Evolutionary conservation across 305 asterid species (phyloP), one percentile per base, ranked within the genome.

Genomic region (Fraxinus xanthoxyloides): DNA sequence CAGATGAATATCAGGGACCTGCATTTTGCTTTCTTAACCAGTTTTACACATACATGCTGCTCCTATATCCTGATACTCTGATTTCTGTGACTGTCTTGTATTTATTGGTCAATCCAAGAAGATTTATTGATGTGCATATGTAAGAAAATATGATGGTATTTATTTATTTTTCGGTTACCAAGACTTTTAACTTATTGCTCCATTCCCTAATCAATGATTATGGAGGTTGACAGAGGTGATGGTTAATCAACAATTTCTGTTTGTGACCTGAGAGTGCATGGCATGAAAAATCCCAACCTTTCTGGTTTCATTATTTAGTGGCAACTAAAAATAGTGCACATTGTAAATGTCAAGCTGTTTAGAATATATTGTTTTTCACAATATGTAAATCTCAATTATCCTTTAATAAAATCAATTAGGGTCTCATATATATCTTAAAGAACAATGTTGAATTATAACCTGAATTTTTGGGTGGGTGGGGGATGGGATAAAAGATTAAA

Each of bases 1-100:
- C 80, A 59, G 75, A 83, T 35, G 75, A 61, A 13, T 70, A 74
- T 19, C 4, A 26, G 76, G 21, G 61, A 69, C 28, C 80, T 82
- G 78, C 15, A 19, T 17, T 61, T 46, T 75, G 72, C 24, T 78
- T 36, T 36, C 82, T 70, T 38, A 59, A 59, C 70, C 31, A 59
- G 70, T 31, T 59, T 59, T 21, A 59, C 61, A 0, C 23, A 75
- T 48, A 72, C 15, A 26, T 65, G 34, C 32, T 24, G 54, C 70
- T 23, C 70, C 70, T 61, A 21, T 21, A 61, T 61, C 70, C 31
- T 23, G 70, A 7, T 23, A 2, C 70, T 61, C 70, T 61, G 70
- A 23, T 61, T 61, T 21, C 31, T 61, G 32, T 21, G 32, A 8
- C 15, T 23, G 5, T 61, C 30, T 61, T 23, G 17, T 61, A 61